These are phyloP conservation scores for Ormosia semicastrata DNA, from an alignment of 306 rosid species.

Conservation along the genomic window DNA sequence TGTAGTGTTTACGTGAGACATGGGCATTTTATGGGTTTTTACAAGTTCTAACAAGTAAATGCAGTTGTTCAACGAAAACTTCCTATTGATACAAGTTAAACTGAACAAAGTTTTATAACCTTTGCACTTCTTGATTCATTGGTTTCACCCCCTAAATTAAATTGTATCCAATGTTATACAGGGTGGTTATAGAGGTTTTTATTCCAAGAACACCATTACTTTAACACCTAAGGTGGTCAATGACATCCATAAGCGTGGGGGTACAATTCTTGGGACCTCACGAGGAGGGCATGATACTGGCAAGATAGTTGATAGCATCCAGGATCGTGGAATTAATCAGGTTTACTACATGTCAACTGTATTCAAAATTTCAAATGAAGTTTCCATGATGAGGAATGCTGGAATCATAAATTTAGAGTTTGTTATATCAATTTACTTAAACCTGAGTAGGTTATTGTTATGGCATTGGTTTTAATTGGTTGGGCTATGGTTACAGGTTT, in stretches of 20 bases:
- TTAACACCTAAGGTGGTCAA: conserved; percentile 86
- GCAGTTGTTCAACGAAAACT: background rate
- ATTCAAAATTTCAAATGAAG: background rate
- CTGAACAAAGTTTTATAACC: conserved; percentile 21
- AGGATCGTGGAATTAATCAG: conserved; percentile 95
- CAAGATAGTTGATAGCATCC: conserved; percentile 96
- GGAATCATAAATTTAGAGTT: conserved; percentile 2
- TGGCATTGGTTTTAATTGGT: conserved; percentile 24
- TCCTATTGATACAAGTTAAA: background rate
- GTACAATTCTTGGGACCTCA: conserved; percentile 87
- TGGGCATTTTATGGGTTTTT: conserved; percentile 2
- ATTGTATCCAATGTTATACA: conserved; percentile 29
- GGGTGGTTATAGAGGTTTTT: conserved; percentile 98
- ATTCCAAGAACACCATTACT: conserved; percentile 66
- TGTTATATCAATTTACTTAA: conserved; percentile 15
- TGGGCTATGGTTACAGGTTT: conserved; percentile 57
- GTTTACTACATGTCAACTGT: conserved; percentile 35
- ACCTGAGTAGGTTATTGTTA: conserved; percentile 9
- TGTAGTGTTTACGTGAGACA: background rate
- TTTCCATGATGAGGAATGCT: conserved; percentile 21
- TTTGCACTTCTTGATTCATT: conserved; percentile 11
- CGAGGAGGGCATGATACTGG: conserved; percentile 89
- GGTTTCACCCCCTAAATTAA: background rate
- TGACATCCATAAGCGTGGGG: conserved; percentile 96
- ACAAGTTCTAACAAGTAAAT: background rate